These are phyloP conservation scores for Achaetomium macrosporum DNA, from an alignment of 2,329 filamentous ascomycete species.

Conservation along the genomic window DNA sequence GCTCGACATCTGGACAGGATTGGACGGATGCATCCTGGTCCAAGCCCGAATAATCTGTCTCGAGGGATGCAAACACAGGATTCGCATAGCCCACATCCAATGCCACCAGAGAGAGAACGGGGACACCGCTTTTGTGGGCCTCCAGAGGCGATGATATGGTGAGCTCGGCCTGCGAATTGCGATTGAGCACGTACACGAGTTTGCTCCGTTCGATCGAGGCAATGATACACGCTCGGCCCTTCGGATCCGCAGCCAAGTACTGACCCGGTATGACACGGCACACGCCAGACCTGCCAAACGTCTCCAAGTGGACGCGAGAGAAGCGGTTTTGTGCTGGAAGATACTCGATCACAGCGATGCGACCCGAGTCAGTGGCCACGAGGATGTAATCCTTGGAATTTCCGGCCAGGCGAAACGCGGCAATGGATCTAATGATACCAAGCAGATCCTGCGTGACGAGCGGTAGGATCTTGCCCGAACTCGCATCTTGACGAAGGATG, in stretches of 20 bases:
- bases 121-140: conserved; percentile 85
- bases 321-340: conserved; percentile 80
- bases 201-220: conserved; percentile 98
- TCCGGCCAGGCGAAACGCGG: conserved; percentile 85
- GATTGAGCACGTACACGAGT: conserved; percentile 95
- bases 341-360: conserved; percentile 92
- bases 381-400: conserved; percentile 97
- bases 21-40: conserved; percentile 87
- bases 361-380: conserved; percentile 89
- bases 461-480: conserved; percentile 78
- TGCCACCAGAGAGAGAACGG: conserved; percentile 82
- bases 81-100: conserved; percentile 96
- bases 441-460: conserved; percentile 91
- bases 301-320: conserved; percentile 86
- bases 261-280: conserved; percentile 91
- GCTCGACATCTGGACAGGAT: conserved; percentile 78
- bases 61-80: conserved; percentile 89
- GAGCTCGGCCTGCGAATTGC: conserved; percentile 88
- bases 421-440: conserved; percentile 85
- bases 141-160: conserved; percentile 96
- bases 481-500: conserved; percentile 78
- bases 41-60: conserved; percentile 85
- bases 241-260: conserved; percentile 91
- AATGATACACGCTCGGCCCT: conserved; percentile 89
- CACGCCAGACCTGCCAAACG: conserved; percentile 94